phyloP scores from a whole-genome alignment of 371 early-diverging fungal species.

The Circinella umbellata region DNA sequence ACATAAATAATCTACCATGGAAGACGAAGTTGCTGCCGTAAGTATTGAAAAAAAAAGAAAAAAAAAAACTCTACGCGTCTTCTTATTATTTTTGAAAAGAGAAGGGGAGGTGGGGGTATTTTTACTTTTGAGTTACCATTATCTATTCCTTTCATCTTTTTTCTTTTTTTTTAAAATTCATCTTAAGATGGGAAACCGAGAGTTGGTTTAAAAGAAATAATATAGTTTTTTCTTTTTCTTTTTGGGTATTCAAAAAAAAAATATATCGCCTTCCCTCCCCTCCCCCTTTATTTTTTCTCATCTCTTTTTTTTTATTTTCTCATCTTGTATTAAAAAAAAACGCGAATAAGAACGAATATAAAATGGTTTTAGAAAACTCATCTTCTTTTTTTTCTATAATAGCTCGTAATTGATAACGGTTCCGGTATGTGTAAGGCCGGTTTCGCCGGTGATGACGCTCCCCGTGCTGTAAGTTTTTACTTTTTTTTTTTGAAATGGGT shows the following conservation, averaged over 20 bases:
- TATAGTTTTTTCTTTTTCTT: conserved; percentile 9
- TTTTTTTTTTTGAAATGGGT: neutral
- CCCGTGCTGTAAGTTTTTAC: conserved; percentile 93
- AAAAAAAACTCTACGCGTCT: neutral
- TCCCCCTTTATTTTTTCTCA: no score
- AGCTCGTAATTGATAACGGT: conserved; percentile 97
- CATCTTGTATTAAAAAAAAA: no score
- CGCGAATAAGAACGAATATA: no score
- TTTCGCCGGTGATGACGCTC: conserved; percentile 99
- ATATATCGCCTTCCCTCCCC: no score
- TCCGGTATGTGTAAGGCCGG: conserved; percentile 99
- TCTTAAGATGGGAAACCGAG: neutral
- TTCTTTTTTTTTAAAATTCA: no score
- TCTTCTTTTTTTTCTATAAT: conserved; percentile 18
- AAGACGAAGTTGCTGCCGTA: conserved; percentile 88
- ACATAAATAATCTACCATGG: conserved; percentile 48
- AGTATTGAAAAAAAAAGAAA: conserved; percentile 41
- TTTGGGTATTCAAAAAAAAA: no score
- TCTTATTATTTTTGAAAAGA: no score
- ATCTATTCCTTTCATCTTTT: neutral
- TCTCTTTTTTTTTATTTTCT: no score
- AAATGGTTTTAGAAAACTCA: no score
- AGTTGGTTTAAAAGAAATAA: neutral
- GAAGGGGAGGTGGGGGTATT: no score
- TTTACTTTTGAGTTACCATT: no score